Evolutionary conservation across 805 yeast species (phyloP), one percentile per base, ranked within the genome.

Genomic region (Schwanniomyces pseudopolymorphus): DNA sequence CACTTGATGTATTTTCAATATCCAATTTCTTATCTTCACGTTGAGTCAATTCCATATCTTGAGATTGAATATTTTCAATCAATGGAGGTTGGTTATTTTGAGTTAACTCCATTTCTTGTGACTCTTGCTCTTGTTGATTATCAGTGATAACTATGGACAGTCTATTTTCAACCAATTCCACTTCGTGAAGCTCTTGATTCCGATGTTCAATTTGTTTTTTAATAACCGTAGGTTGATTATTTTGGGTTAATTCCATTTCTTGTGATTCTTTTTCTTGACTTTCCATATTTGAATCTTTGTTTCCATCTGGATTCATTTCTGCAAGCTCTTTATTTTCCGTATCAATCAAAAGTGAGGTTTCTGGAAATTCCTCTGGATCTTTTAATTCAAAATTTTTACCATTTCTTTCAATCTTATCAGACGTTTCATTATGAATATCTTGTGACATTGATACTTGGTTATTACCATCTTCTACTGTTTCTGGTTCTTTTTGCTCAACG

Each of bases 11-110:
- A 21, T 41, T 33, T 5, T 33, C 28, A 21, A 22, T 36, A 16
- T 43, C 42, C 4, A 5, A 22, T 27, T 13, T 17, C n/a, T 35
- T 31, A 39, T 10, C 5, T 7, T 33, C 42, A 20, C 20, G 31
- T 42, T 58, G 63, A 8, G 66, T 58, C 24, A 59, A 39, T 39
- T 58, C 58, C 64, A 61, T 58, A 14, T 58, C 56, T 44, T 55
- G 60, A 4, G 59, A 45, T 8, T 40, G 49, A 8, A 16, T 33
- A 19, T 40, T 33, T 20, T 39, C 43, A n/a, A 33, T 33, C 17
- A 35, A 10, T 13, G 13, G 31, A 14, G n/a, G 14, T 5, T 38
- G 13, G 14, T 9, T 24, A 14, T 9, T 33, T 33, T 48, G 52
- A 37, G 57, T 49, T 21, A 49, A 36, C 39, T 49, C 44, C 55